phyloP scores from a whole-genome alignment of 768 basidiomycete genomes.

The Suillus subaureus region DNA sequence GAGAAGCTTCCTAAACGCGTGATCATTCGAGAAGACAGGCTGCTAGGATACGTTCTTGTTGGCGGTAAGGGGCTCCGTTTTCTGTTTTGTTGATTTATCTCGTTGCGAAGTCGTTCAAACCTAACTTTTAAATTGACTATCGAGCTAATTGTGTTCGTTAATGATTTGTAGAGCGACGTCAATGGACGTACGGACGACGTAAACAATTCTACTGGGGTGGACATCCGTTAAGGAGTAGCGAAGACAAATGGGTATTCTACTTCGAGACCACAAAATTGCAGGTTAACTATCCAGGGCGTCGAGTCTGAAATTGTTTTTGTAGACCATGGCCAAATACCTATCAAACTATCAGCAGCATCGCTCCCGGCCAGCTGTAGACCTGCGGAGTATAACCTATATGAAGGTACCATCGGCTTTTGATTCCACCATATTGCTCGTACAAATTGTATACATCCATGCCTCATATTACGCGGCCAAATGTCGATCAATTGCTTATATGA shows the following conservation, averaged over 20 bases:
- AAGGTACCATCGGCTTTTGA: neutral
- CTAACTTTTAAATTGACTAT: neutral
- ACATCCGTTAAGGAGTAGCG: neutral
- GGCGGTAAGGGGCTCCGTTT: neutral
- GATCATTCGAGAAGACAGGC: neutral
- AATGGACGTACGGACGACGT: neutral
- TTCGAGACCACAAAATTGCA: neutral
- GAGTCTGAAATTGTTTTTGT: neutral
- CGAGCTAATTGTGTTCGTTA: neutral
- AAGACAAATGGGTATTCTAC: conserved; percentile 7
- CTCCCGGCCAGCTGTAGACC: neutral
- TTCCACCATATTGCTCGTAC: neutral
- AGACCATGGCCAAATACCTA: neutral
- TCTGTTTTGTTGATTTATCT: neutral
- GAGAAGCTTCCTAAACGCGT: neutral
- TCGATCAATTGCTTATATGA: too few species aligned
- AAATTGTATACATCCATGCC: neutral
- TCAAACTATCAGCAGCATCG: neutral
- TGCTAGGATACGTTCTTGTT: conserved; percentile 1
- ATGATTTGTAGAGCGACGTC: neutral
- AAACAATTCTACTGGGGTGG: conserved; percentile 6
- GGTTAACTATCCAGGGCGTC: neutral
- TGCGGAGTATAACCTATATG: neutral
- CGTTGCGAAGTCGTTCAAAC: neutral
- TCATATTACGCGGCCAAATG: neutral